These are phyloP conservation scores for Tilletia caries DNA, from an alignment of 1,284 basidiomycete species.

Conservation along the genomic window DNA sequence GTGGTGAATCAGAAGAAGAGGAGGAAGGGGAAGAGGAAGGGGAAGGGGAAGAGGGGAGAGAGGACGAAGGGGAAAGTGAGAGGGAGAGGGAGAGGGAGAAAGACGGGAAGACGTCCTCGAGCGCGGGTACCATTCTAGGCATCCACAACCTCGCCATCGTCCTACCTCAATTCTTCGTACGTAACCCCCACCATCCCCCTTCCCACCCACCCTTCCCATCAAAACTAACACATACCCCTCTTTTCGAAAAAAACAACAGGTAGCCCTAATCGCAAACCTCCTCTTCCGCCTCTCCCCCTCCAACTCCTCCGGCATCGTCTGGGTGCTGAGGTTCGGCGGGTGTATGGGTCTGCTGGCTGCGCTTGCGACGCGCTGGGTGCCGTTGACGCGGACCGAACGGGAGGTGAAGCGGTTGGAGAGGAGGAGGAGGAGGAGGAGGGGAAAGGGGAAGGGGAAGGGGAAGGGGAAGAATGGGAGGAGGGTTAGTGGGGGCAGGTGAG, in stretches of 20 bases:
- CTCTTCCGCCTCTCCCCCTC: constrained; percentile 72
- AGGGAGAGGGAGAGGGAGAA: neutral
- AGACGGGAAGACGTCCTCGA: constrained; percentile 44
- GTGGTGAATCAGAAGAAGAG: too few relatives aligned
- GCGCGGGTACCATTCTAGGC: constrained; percentile 84
- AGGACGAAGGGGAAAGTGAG: neutral
- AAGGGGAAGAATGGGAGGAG: too few relatives aligned
- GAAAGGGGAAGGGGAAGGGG: too few relatives aligned
- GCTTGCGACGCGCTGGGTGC: constrained; percentile 31
- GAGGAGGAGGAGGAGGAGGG: too few relatives aligned
- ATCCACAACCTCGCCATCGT: constrained; percentile 94
- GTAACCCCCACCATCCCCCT: constrained; percentile 53
- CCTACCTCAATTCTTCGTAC: constrained; percentile 81
- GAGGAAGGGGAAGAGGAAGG: constrained; percentile 10
- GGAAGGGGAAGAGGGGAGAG: constrained; percentile 9
- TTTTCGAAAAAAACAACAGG: constrained; percentile 34
- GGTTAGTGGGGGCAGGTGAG: too few relatives aligned
- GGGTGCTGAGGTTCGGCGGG: constrained; percentile 90
- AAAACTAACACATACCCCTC: too few relatives aligned
- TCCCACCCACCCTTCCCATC: too few relatives aligned
- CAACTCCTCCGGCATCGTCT: constrained; percentile 64
- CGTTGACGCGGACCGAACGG: constrained; percentile 35
- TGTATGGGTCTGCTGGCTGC: constrained; percentile 55
- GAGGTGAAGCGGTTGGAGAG: neutral
- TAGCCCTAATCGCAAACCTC: constrained; percentile 78